phyloP scores from a whole-genome alignment of 2,329 filamentous ascomycete species.

The Amesomyces nigricolor region DNA sequence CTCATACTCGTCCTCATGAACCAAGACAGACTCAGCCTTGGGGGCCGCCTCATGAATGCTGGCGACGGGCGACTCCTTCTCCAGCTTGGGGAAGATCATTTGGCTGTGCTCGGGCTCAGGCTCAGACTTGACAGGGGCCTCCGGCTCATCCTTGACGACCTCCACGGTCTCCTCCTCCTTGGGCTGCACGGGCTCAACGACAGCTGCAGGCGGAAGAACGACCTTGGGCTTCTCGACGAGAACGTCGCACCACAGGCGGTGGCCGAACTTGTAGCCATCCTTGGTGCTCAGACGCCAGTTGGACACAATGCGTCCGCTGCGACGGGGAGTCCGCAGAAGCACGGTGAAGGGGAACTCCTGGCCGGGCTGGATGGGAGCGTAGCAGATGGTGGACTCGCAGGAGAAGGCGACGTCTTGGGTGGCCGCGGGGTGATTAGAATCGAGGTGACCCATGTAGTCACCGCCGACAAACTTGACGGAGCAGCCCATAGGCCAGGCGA shows the following conservation, averaged over 20 bases:
- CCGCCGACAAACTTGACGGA: conserved; percentile 87
- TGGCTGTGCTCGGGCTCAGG: conserved; percentile 44
- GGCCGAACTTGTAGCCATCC: conserved; percentile 77
- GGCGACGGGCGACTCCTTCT: conserved; percentile 81
- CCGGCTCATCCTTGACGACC: conserved; percentile 8
- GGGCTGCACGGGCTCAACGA: conserved; percentile 17
- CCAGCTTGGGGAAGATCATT: conserved; percentile 96
- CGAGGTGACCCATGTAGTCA: conserved; percentile 92
- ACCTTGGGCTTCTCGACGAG: conserved; percentile 51
- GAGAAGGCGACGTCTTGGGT: conserved; percentile 70
- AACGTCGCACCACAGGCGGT: conserved; percentile 93
- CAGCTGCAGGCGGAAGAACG: conserved; percentile 12
- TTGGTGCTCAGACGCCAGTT: conserved; percentile 91
- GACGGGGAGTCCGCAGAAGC: conserved; percentile 71
- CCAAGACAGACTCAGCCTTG: conserved; percentile 38
- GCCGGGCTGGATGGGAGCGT: conserved; percentile 62
- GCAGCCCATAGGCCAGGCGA: conserved; percentile 81
- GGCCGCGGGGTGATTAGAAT: conserved; percentile 72
- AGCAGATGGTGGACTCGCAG: conserved; percentile 75
- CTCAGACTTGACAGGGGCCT: conserved; percentile 13
- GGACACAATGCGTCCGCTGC: conserved; percentile 75
- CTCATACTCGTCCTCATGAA: conserved; percentile 46
- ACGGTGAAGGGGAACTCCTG: conserved; percentile 78
- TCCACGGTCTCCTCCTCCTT: conserved; percentile 42
- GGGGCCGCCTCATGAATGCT: conserved; percentile 62